phyloP scores from a whole-genome alignment of 2,329 filamentous ascomycete species.

The Colletotrichum chrysophilum region DNA sequence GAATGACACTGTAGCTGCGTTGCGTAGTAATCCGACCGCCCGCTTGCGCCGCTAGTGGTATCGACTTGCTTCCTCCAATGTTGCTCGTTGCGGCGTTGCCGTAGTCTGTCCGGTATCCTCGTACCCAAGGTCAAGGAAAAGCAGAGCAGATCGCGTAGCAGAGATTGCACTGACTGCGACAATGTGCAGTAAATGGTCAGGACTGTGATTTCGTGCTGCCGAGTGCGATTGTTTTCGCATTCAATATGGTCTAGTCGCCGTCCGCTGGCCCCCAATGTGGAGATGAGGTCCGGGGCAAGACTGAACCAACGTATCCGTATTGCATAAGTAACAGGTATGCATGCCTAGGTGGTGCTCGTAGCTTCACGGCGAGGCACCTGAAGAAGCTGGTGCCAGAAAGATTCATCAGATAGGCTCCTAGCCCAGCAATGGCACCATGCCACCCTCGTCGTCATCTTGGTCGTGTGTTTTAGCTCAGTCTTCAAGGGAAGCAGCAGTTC shows the following conservation, averaged over 20 bases:
- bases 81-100: neutral
- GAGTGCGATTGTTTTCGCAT: neutral
- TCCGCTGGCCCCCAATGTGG: neutral
- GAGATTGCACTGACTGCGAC: neutral
- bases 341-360: neutral
- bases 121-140: neutral
- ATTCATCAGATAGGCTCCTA: neutral
- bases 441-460: neutral
- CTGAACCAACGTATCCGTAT: neutral
- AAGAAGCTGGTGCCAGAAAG: neutral
- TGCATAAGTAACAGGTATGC: neutral
- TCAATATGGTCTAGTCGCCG: neutral
- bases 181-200: neutral
- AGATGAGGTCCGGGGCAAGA: neutral
- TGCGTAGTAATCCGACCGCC: slow-evolving; percentile 12
- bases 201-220: neutral
- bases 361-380: neutral
- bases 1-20: neutral
- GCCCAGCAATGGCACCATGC: neutral
- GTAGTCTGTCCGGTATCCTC: neutral
- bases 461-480: slow-evolving; percentile 9
- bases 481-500: slow-evolving; percentile 7
- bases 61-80: slow-evolving; percentile 6
- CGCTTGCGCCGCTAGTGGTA: slow-evolving; percentile 10
- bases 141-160: neutral